Base-by-base conservation (phyloP, 768 basidiomycete species). In the Sutorius australiensis region DNA sequence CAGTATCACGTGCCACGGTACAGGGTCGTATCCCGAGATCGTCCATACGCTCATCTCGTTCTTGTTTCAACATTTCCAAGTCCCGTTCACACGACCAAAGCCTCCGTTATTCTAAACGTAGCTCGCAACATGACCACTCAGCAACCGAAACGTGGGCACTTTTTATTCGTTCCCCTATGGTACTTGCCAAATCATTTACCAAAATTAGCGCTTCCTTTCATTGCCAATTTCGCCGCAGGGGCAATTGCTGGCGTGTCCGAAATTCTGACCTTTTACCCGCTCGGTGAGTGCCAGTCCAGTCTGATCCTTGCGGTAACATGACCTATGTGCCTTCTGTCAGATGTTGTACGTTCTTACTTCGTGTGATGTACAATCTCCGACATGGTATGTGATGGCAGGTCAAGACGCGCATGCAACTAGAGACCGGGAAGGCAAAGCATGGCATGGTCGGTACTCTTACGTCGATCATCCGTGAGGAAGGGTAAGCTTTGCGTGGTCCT, bases 401-500 rank as follows among this genome's bases (percentile, higher is more conserved):
- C 67, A 98, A 99, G 75, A 99, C 97, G 19, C 90, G 97, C 27
- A 95, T 98, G 85, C 97, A 99, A 68, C 78, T 99, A n/a, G 88
- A 90, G 67, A 89, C 86, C 5, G 92, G 92, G 3, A 91, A 89
- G 72, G 72, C 78, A 33, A 71, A 80, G 41, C 76, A 81, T 52
- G 90, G 94, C 6, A 80, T 98, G 62, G 76, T 97, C 21, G 88
- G 91, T 40, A 91, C 83, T 30, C 86, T 99, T 71, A 76, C 75
- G 53, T 77, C 84, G 13, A 98, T 99, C 66, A 74, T 99, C 24
- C 84, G 80, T 48, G 78, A 91, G 65, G 95, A 99, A 79, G 97
- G 95, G 95, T 97, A 61, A 61, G 80, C 66, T 24, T 40, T 21
- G 2, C 19, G 7, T 17, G 42, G 44, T 48, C 54, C 14, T 48